Evolutionary conservation across 1,139 yeast species (phyloP), one percentile per base, ranked within the genome.

Genomic region (Zygosaccharomyces sapae): DNA sequence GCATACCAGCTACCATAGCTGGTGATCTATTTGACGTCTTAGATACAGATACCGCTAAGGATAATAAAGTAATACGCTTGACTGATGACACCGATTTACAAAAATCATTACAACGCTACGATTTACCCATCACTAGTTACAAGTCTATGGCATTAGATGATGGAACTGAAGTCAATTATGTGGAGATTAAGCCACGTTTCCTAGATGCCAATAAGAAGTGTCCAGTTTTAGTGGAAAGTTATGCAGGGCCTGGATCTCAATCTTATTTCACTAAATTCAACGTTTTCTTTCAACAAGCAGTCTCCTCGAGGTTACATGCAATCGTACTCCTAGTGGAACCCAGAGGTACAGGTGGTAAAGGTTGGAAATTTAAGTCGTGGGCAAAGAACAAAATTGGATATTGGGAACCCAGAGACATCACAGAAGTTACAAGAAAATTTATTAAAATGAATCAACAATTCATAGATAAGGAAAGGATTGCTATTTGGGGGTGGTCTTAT

Each of bases 401-500:
- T 55, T 86, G 87, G 84, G 99, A 92, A 64, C 86, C 96, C 3
- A 72, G 83, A 39, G 99, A 92, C 66, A 77, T 92, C 33, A 77
- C 81, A 3, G 73, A 76, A 2, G 82, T 86, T 0, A 81, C 88
- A 0, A 72, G 80, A 46, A 73, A 73, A 40, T 87, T 84, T 70
- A 75, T 88, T 13, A 57, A 69, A 12, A 67, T 66, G 3, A 76
- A 79, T 53, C 65, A 70, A 44, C 68, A 71, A 0, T 79, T 79
- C 55, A 76, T 92, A 27, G 83, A 87, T 59, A 61, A 66, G 18
- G 75, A 76, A 2, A 75, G 72, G 44, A 80, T 87, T n/a, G 96
- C 96, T 0, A 75, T 87, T 41, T 94, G 98, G 95, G 95, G 95
- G n/a, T 87, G 95, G 95, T 82, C 90, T 3, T 87, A 86, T 60